These are phyloP conservation scores for Lactarius pseudohatsudake DNA, from an alignment of 768 basidiomycete genomes.

Conservation along the genomic window DNA sequence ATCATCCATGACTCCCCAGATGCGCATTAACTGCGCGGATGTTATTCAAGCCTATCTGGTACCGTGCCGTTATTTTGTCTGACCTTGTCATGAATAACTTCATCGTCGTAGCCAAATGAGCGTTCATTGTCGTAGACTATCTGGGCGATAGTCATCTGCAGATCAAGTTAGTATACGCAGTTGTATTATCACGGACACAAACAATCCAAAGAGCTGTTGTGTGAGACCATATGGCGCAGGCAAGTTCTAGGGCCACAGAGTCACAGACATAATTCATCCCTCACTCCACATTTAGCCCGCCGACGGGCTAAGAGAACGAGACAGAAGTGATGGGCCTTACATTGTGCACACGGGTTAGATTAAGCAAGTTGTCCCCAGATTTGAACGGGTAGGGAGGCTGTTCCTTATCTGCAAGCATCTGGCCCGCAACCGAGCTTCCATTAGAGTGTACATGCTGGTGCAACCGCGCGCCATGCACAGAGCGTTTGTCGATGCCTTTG, in stretches of 20 bases:
- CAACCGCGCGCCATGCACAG: constrained; percentile 76
- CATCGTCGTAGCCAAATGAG: constrained; percentile 72
- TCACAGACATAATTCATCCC: neutral
- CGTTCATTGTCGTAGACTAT: constrained; percentile 92
- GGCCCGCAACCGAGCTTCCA: constrained; percentile 19
- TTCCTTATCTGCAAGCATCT: constrained; percentile 35
- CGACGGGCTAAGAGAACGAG: neutral
- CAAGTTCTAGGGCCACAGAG: neutral
- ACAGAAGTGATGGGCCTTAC: constrained; percentile 45
- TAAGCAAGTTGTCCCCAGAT: constrained; percentile 71
- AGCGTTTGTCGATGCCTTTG: constrained; percentile 82
- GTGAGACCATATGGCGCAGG: neutral
- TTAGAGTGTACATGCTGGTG: constrained; percentile 53
- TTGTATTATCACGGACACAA: neutral
- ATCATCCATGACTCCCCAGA: constrained; percentile 92
- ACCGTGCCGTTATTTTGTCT: constrained; percentile 9
- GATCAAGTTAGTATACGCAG: constrained; percentile 10
- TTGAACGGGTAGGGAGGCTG: constrained; percentile 84
- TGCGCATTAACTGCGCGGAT: constrained; percentile 54
- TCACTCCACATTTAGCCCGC: neutral
- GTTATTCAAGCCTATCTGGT: constrained; percentile 12
- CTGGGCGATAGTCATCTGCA: constrained; percentile 88
- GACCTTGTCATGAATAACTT: constrained; percentile 74
- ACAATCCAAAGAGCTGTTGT: neutral
- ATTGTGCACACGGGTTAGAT: constrained; percentile 77